These are phyloP conservation scores for Pyrus bretschneideri DNA, from an alignment of 306 rosid genomes.

Conservation along the genomic window DNA sequence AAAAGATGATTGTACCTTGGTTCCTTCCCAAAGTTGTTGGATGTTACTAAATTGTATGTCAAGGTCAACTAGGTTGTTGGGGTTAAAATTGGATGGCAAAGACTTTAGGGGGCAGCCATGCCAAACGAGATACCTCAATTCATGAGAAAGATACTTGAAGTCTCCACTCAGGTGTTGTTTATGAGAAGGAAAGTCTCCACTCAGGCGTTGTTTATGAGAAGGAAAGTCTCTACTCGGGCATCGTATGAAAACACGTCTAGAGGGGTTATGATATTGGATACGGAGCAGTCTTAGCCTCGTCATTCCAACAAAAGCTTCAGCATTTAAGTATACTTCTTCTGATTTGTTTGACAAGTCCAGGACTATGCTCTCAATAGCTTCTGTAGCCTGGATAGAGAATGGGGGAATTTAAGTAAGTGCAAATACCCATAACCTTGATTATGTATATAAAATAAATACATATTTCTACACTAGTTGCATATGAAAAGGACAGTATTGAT, in stretches of 20 bases:
- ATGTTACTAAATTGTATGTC: neutral
- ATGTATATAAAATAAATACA: no score
- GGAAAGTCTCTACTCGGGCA: neutral
- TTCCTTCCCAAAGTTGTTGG: constrained; percentile 4
- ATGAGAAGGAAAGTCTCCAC: no score
- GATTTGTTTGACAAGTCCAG: neutral
- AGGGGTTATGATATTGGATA: neutral
- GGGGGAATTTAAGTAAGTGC: no score
- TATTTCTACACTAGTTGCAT: neutral
- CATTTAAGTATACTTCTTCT: neutral
- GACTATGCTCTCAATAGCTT: constrained; percentile 9
- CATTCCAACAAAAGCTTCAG: constrained; percentile 22
- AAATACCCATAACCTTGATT: no score
- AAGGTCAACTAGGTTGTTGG: constrained; percentile 12
- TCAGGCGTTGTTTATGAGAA: no score
- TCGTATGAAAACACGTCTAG: no score
- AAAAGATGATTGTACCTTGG: neutral
- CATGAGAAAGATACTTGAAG: constrained; percentile 5
- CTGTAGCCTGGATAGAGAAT: constrained; percentile 8
- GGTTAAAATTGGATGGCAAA: neutral
- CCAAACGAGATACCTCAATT: constrained; percentile 21
- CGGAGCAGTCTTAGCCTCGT: constrained; percentile 17
- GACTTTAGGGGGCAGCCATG: constrained; percentile 7
- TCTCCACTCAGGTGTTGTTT: neutral
- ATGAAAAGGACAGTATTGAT: neutral